Evolutionary conservation across 148 eudicot genomes (phyloP).

Genomic region (Camellia granthamiana): DNA sequence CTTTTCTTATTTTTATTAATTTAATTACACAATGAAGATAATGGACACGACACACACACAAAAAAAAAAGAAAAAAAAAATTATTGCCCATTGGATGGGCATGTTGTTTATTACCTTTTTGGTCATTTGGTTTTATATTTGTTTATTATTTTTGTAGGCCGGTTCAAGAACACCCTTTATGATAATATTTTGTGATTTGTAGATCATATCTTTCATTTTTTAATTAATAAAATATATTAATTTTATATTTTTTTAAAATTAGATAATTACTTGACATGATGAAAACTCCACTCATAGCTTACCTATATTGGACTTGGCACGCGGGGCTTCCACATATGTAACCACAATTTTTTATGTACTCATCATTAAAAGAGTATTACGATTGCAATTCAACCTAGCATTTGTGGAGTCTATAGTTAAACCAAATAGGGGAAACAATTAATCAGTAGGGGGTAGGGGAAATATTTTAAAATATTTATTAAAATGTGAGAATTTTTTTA

Average conservation of each 20-base stretch:
- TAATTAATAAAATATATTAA: too few species aligned
- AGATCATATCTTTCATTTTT: too few species aligned
- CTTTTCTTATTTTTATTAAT: too few species aligned
- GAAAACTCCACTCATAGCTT: not conserved
- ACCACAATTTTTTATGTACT: not conserved
- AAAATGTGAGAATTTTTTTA: too few species aligned
- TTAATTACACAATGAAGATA: too few species aligned
- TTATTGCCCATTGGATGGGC: not conserved
- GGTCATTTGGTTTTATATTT: not conserved
- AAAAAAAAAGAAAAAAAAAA: too few species aligned
- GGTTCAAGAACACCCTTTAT: not conserved
- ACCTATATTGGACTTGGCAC: not conserved
- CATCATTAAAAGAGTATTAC: not conserved
- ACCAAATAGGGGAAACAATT: not conserved
- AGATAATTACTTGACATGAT: not conserved
- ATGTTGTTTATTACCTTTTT: too few species aligned
- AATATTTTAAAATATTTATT: too few species aligned
- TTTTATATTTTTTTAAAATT: too few species aligned
- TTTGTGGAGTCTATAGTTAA: not conserved
- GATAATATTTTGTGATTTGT: not conserved
- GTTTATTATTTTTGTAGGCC: not conserved
- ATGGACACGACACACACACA: not conserved
- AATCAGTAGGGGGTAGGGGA: not conserved
- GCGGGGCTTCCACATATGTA: not conserved
- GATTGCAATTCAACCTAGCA: not conserved